Evolutionary conservation across 768 basidiomycete species (phyloP).

Genomic region (Polyporus arcularius): DNA sequence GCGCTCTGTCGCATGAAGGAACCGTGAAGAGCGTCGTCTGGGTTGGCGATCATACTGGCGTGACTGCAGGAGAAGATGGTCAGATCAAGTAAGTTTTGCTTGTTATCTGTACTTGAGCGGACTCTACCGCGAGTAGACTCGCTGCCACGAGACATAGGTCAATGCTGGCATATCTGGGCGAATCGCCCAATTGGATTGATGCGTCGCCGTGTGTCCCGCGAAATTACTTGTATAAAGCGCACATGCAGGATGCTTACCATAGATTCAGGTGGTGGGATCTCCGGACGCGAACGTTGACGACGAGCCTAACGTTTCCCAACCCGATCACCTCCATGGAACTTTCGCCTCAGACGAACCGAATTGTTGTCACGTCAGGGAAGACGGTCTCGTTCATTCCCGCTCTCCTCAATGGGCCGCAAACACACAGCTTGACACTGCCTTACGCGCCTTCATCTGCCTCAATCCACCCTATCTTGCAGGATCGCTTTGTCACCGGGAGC

Average conservation of each 20-base stretch:
- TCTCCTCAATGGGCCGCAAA: conserved; percentile 58
- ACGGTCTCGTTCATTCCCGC: conserved; percentile 90
- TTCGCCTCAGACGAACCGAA: conserved; percentile 74
- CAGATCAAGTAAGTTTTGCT: conserved; percentile 69
- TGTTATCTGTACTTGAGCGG: background rate
- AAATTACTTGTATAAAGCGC: too few species aligned
- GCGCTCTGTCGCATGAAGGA: conserved; percentile 75
- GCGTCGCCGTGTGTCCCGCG: too few species aligned
- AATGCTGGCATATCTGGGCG: background rate
- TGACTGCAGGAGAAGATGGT: conserved; percentile 92
- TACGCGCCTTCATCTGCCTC: conserved; percentile 94
- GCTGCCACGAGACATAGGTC: background rate
- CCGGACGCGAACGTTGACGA: conserved; percentile 71
- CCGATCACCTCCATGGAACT: conserved; percentile 95
- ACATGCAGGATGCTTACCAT: too few species aligned
- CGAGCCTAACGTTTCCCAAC: conserved; percentile 68
- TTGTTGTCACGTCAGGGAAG: conserved; percentile 90
- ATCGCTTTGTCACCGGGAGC: conserved; percentile 92
- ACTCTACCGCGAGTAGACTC: conserved; percentile 1
- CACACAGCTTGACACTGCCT: conserved; percentile 76
- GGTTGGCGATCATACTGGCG: conserved; percentile 85
- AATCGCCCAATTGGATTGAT: too few species aligned
- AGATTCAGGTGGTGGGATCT: conserved; percentile 92
- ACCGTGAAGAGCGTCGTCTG: conserved; percentile 92
- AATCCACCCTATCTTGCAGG: conserved; percentile 84